Evolutionary conservation across 2,329 filamentous ascomycete species (phyloP), one percentile per base, ranked within the genome.

Genomic region (Huntiella savannae): DNA sequence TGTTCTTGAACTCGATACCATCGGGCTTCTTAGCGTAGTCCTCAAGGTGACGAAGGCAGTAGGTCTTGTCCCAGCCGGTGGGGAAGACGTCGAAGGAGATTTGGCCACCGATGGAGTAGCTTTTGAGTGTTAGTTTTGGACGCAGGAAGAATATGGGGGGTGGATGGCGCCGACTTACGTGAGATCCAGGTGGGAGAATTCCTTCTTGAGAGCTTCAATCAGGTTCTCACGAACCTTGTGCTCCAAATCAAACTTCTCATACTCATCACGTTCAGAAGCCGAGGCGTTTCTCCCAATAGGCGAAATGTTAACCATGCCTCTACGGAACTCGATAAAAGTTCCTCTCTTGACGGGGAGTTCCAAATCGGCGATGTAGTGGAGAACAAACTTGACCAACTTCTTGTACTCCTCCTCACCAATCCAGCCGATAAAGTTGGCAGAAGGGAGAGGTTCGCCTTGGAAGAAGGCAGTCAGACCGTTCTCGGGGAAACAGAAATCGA

Each of bases 41-140:
- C 66, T 91, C 84, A 51, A 96, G 69, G 63, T 95, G 87, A 55
- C 75, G 69, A 54, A 96, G 70, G 67, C 87, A 95, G 72, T 94
- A 98, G 7, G 84, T 94, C 77, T 96, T 98, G 68, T 98, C 91
- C 91, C 91, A 98, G 58, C 91, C 91, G 2, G 69, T 75, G 53
- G 91, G 91, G 73, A 98, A 98, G 57, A 96, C 82, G 60, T 98
- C 91, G 62, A 98, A 98, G 50, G 87, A 95, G 64, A 98, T 95
- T 60, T 95, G 85, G 45, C 91, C 91, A 55, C 91, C 91, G 56
- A 98, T 93, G 52, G 85, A 88, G 70, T 81, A 95, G 49, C 82
- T 87, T 33, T 15, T 10, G 32, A 15, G 11, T 22, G 22, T 44
- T 43, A 34, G 40, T 34, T n/a, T 32, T 3, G 15, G 15, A 6